Evolutionary conservation across 306 rosid genomes (phyloP).

Genomic region (Arachis hypogaea): DNA sequence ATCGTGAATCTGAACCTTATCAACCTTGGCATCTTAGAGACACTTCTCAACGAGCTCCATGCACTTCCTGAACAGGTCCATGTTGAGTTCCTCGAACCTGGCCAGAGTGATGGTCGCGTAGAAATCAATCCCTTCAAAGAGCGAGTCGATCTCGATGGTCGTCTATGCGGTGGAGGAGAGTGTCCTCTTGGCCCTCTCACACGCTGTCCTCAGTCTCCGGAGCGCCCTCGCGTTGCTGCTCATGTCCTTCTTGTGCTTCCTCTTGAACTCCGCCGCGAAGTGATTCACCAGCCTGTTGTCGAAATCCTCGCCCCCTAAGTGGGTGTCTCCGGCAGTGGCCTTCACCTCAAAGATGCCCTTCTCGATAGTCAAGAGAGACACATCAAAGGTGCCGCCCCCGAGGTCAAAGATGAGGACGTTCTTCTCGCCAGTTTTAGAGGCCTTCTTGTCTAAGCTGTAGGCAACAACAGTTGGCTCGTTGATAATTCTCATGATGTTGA

Average conservation of each 20-base stretch:
- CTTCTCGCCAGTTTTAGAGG: background rate
- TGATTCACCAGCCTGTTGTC: background rate
- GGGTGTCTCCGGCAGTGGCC: constrained; percentile 43
- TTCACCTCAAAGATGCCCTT: constrained; percentile 42
- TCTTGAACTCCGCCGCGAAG: constrained; percentile 13
- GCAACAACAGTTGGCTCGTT: background rate
- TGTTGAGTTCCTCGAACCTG: too few relatives aligned
- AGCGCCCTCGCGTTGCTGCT: background rate
- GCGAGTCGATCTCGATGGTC: too few relatives aligned
- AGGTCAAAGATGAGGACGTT: constrained; percentile 15
- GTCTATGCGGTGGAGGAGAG: too few relatives aligned
- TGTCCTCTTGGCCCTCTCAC: too few relatives aligned
- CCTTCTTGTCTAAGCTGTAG: background rate
- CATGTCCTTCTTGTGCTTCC: constrained; percentile 15
- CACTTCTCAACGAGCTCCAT: background rate
- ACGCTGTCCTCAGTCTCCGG: too few relatives aligned
- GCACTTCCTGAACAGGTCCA: too few relatives aligned
- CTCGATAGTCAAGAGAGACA: background rate
- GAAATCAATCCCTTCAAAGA: too few relatives aligned
- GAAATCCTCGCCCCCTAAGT: constrained; percentile 35
- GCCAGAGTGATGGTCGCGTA: too few relatives aligned
- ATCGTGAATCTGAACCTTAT: background rate
- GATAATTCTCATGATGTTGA: background rate
- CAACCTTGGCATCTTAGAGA: background rate
- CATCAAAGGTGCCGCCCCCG: background rate